Evolutionary conservation across 352 stramenopile genomes (phyloP).

Genomic region (Globisporangium megalacanthum): DNA sequence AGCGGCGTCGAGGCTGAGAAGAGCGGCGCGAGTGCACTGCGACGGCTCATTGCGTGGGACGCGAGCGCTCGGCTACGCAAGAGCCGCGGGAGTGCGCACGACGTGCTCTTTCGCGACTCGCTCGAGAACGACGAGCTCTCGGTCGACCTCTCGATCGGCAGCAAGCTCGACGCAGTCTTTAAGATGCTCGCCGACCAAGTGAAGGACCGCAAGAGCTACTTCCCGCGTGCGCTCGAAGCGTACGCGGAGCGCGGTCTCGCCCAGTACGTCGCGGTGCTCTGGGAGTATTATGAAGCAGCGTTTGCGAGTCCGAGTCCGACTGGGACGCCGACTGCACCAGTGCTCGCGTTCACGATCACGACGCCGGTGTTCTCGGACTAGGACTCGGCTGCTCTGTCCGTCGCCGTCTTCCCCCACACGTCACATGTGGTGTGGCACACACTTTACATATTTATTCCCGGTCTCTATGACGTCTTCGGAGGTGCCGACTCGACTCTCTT

Average conservation of each 20-base stretch:
- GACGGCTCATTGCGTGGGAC: constrained; percentile 67
- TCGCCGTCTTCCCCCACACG: too few relatives aligned
- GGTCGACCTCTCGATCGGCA: constrained; percentile 74
- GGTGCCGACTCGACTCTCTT: neutral
- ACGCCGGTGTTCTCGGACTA: constrained; percentile 66
- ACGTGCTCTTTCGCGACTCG: constrained; percentile 68
- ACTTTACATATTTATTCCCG: neutral
- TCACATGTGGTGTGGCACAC: too few relatives aligned
- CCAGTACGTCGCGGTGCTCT: constrained; percentile 77
- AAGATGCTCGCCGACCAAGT: constrained; percentile 86
- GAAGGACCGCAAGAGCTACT: constrained; percentile 34
- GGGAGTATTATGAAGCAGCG: constrained; percentile 76
- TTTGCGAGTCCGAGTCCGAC: constrained; percentile 45
- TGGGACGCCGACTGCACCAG: constrained; percentile 34
- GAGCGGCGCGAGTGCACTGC: constrained; percentile 45
- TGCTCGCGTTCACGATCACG: constrained; percentile 79
- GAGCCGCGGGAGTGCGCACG: constrained; percentile 22
- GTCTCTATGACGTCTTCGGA: neutral
- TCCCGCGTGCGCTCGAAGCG: constrained; percentile 53
- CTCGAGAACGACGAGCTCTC: constrained; percentile 77
- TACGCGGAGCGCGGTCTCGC: constrained; percentile 65
- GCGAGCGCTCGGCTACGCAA: constrained; percentile 38
- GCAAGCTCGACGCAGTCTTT: constrained; percentile 80
- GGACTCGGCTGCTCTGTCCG: neutral
- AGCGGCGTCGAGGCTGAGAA: constrained; percentile 35